Evolutionary conservation across 2,329 filamentous ascomycete species (phyloP).

Genomic region (Colletotrichum ledebouriae): DNA sequence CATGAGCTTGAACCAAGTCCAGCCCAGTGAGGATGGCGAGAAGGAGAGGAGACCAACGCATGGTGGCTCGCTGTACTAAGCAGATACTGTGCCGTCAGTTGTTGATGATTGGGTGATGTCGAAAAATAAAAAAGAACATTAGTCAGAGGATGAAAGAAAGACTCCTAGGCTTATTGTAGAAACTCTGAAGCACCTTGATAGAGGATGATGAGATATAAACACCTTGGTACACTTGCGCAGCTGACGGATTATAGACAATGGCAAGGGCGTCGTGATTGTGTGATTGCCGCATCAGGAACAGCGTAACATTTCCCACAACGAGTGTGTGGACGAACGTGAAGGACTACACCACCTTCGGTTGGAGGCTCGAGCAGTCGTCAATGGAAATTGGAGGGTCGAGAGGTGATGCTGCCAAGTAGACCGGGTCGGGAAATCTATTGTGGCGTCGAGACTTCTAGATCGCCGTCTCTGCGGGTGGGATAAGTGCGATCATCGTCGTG

Average conservation of each 20-base stretch:
- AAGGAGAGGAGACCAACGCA: slow-evolving; percentile 47
- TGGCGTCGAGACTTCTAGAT: slow-evolving; percentile 22
- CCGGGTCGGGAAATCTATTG: slow-evolving; percentile 17
- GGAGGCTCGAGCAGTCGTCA: slow-evolving; percentile 28
- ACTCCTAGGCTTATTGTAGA: slow-evolving; percentile 12
- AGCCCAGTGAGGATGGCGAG: slow-evolving; percentile 46
- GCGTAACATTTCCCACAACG: slow-evolving; percentile 10
- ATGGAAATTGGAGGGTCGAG: slow-evolving; percentile 34
- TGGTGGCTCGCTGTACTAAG: slow-evolving; percentile 35
- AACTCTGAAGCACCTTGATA: slow-evolving; percentile 17
- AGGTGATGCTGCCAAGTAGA: slow-evolving; percentile 6
- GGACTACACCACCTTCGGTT: not conserved
- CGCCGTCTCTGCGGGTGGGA: not conserved
- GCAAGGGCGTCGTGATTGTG: slow-evolving; percentile 10
- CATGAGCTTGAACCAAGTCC: slow-evolving; percentile 46
- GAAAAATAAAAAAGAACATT: not conserved
- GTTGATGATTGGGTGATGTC: not conserved
- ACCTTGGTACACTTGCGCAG: not conserved
- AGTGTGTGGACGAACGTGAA: slow-evolving; percentile 11
- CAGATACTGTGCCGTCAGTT: not conserved
- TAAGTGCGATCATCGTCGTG: slow-evolving; percentile 7
- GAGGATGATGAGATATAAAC: not conserved
- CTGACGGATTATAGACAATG: slow-evolving; percentile 31
- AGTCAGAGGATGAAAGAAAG: slow-evolving; percentile 6
- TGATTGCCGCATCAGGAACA: slow-evolving; percentile 24